These are phyloP conservation scores for Exophiala xenobiotica DNA, from an alignment of 2,329 filamentous ascomycete species.

Conservation along the genomic window DNA sequence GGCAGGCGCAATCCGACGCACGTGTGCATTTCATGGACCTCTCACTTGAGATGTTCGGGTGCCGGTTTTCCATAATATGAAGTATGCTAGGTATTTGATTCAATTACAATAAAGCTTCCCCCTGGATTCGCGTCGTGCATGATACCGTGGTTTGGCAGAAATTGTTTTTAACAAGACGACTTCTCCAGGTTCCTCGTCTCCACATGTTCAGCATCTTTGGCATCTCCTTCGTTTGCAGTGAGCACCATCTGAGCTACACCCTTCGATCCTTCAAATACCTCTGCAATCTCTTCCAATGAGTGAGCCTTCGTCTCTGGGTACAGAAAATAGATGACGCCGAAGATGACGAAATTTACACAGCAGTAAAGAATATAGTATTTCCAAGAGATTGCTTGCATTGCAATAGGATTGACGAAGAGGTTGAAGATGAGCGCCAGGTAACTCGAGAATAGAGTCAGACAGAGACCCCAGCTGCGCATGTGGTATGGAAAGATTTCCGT, in stretches of 20 bases:
- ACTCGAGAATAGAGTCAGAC: constrained; percentile 30
- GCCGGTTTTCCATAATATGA: constrained; percentile 5
- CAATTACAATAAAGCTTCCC: too few relatives aligned
- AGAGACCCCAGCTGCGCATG: constrained; percentile 49
- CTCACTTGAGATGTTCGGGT: not conserved
- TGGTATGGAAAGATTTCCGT: constrained; percentile 51
- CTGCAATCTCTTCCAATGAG: constrained; percentile 14
- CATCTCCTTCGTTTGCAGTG: too few relatives aligned
- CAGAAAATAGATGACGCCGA: constrained; percentile 28
- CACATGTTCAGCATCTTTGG: too few relatives aligned
- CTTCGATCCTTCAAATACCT: constrained; percentile 10
- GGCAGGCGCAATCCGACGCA: not conserved
- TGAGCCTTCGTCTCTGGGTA: constrained; percentile 36
- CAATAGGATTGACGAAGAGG: constrained; percentile 38
- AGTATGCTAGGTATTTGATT: not conserved
- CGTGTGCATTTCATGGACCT: not conserved
- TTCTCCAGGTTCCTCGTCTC: too few relatives aligned
- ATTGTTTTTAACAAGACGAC: too few relatives aligned
- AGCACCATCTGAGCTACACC: too few relatives aligned
- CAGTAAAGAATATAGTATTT: constrained; percentile 40
- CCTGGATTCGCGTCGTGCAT: too few relatives aligned
- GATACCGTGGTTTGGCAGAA: too few relatives aligned
- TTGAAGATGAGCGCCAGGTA: constrained; percentile 31
- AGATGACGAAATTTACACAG: constrained; percentile 32
- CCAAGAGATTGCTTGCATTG: constrained; percentile 36